Evolutionary conservation across 108 stramenopile genomes (phyloP).

Genomic region (Nitzschia sp.): DNA sequence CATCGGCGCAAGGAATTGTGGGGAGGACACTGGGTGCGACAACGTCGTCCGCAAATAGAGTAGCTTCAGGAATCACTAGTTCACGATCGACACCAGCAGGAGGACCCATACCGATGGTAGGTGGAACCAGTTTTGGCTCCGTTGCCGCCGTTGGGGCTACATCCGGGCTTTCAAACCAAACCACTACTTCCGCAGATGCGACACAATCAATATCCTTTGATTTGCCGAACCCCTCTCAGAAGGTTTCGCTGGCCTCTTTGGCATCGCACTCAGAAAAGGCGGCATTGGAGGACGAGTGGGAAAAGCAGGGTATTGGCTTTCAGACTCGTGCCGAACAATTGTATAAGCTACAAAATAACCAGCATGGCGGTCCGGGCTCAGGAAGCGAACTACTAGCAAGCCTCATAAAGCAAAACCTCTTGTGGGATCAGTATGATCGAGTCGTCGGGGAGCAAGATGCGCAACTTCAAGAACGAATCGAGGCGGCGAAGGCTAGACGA

Average conservation of each 20-base stretch:
- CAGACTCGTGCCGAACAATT: slow-evolving; percentile 72
- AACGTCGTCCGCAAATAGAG: slow-evolving; percentile 55
- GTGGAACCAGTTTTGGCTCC: not conserved
- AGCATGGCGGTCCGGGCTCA: slow-evolving; percentile 13
- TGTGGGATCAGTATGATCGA: slow-evolving; percentile 85
- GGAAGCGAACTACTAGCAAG: slow-evolving; percentile 70
- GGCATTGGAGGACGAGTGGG: slow-evolving; percentile 80
- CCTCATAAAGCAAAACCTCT: slow-evolving; percentile 61
- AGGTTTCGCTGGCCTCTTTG: not conserved
- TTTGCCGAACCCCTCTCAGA: not conserved
- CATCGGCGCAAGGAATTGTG: slow-evolving; percentile 39
- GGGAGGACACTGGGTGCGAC: slow-evolving; percentile 52
- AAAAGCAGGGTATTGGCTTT: slow-evolving; percentile 81
- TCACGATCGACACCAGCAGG: not conserved
- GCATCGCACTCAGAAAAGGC: slow-evolving; percentile 34
- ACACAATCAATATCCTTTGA: not conserved
- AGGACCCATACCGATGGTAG: not conserved
- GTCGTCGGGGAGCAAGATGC: slow-evolving; percentile 71
- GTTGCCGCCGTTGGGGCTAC: not conserved
- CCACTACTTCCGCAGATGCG: not conserved
- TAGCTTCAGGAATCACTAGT: not conserved
- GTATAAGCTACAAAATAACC: not conserved
- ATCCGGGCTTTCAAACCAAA: no score
- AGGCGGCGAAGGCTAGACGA: slow-evolving; percentile 14
- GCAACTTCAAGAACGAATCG: slow-evolving; percentile 38